Base-by-base conservation (phyloP, 1,284 basidiomycete species). In the Ganoderma leucocontextum region DNA sequence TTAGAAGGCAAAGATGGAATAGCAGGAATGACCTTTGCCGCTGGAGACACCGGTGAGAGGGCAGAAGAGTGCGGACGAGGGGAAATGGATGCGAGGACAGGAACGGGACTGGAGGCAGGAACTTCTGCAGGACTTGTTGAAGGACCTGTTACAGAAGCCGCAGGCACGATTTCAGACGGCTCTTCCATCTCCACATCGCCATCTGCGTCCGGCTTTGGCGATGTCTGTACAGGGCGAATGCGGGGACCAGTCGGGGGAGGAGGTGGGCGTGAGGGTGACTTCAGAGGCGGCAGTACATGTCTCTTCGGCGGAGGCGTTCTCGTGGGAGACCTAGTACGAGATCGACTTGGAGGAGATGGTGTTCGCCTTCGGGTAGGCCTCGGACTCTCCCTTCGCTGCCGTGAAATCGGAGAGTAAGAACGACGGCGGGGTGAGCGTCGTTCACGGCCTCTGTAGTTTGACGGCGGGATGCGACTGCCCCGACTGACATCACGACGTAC, bases 131-230 rank as follows among this genome's bases (percentile, higher is more conserved):
- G 42, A 22, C 63, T 22, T 1, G 52, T 29, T 1, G 44, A 39
- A 39, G 65, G 59, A 39, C 35, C 35, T 39, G 22, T n/a, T n/a
- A n/a, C 52, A 19, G 35, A 36, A 22, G 17, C 47, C 5, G 44
- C 62, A n/a, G 55, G 47, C 17, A 6, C 41, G 55, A 38, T n/a
- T n/a, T 25, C 60, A 47, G 58, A 17, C 10, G 61, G 39, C 8
- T 69, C 70, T n/a, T 67, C 66, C 73, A 74, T 73, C 38, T 66
- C 68, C 49, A 77, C 67, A 39, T 76, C 74, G 8, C 70, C 73
- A 57, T 76, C 73, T 5, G 42, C 66, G 19, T 73, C 73, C 0
- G 53, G 35, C 49, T 42, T 39, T 15, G 60, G 9, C 0, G 22
- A 39, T 22, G 17, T 39, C 19, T 49, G 63, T 13, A 25, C 25